Evolutionary conservation across 352 stramenopile species (phyloP).

Genomic region (Phytopythium mirpurense): DNA sequence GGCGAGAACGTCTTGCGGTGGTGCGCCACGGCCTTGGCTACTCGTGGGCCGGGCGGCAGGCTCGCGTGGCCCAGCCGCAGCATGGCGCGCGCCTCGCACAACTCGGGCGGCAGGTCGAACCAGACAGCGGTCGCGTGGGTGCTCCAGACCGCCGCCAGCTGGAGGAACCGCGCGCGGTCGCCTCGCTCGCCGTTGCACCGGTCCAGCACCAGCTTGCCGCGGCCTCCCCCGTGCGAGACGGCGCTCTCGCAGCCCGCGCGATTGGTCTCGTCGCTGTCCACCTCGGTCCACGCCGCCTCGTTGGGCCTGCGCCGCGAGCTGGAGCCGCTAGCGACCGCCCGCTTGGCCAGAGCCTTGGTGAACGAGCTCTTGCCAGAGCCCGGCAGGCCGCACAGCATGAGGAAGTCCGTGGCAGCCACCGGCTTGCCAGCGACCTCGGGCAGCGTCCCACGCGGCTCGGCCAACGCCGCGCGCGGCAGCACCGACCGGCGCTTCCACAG

Average conservation of each 20-base stretch:
- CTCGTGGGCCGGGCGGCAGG: constrained; percentile 32
- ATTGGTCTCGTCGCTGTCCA: constrained; percentile 49
- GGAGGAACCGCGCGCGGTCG: constrained; percentile 38
- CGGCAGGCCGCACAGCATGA: constrained; percentile 52
- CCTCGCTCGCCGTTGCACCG: constrained; percentile 44
- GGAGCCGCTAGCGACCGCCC: constrained; percentile 9
- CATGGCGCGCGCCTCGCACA: constrained; percentile 47
- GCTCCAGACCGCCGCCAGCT: constrained; percentile 40
- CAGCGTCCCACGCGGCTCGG: constrained; percentile 25
- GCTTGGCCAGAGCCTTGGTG: constrained; percentile 36
- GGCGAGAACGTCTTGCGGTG: constrained; percentile 34
- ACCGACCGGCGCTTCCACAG: constrained; percentile 51
- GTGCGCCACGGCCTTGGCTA: constrained; percentile 33
- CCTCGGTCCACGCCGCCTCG: constrained; percentile 28
- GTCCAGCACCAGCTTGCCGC: constrained; percentile 42
- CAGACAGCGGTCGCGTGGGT: constrained; percentile 52
- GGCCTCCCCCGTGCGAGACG: constrained; percentile 22
- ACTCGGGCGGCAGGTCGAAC: constrained; percentile 37
- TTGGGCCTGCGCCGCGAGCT: not conserved
- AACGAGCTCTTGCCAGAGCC: constrained; percentile 66
- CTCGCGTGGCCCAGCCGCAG: constrained; percentile 35
- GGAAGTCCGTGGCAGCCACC: constrained; percentile 33
- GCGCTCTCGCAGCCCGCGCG: constrained; percentile 23
- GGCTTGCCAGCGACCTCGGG: constrained; percentile 24
- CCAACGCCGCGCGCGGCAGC: constrained; percentile 17